Percentiles rank a stretch among this genome's conserved stretches.
Conservation (phyloP, 768 basidiomycete species). For the Hydnum rufescens region DNA sequence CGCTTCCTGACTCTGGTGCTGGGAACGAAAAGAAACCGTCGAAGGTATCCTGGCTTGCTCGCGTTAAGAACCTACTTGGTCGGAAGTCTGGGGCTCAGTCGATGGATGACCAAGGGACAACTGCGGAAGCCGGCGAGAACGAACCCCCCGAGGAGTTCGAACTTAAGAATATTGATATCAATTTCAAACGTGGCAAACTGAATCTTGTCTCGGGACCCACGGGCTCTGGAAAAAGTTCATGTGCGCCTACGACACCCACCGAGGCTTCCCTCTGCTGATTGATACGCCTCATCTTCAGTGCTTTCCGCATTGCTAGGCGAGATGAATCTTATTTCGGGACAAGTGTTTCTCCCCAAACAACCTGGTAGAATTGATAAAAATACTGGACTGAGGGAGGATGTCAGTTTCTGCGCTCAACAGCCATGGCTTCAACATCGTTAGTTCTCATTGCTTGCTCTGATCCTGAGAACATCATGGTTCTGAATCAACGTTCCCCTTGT, state of each 20-base stretch:
- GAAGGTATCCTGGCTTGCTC: background rate
- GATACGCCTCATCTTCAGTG: too few species aligned
- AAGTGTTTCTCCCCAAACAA: slow-evolving; percentile 18
- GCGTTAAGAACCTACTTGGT: background rate
- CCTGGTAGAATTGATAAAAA: slow-evolving; percentile 16
- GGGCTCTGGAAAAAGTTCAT: slow-evolving; percentile 63
- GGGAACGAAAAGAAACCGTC: background rate
- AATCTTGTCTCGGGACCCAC: slow-evolving; percentile 45
- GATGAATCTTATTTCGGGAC: slow-evolving; percentile 32
- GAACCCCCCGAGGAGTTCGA: slow-evolving; percentile 31
- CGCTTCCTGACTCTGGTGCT: background rate
- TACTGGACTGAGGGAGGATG: slow-evolving; percentile 21
- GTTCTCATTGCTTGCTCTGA: background rate
- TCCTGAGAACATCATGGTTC: too few species aligned
- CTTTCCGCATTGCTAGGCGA: slow-evolving; percentile 40
- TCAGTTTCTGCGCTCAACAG: slow-evolving; percentile 56
- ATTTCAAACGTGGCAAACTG: slow-evolving; percentile 53
- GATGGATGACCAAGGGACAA: background rate
- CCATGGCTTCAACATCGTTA: slow-evolving; percentile 39
- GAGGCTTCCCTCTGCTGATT: too few species aligned
- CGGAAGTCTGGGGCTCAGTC: background rate
- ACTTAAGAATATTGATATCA: slow-evolving; percentile 40
- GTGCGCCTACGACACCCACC: background rate
- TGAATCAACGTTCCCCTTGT: background rate
- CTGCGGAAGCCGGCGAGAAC: slow-evolving; percentile 9